phyloP scores from a whole-genome alignment of 2,329 filamentous ascomycete species.

The Colletotrichum liriopes region DNA sequence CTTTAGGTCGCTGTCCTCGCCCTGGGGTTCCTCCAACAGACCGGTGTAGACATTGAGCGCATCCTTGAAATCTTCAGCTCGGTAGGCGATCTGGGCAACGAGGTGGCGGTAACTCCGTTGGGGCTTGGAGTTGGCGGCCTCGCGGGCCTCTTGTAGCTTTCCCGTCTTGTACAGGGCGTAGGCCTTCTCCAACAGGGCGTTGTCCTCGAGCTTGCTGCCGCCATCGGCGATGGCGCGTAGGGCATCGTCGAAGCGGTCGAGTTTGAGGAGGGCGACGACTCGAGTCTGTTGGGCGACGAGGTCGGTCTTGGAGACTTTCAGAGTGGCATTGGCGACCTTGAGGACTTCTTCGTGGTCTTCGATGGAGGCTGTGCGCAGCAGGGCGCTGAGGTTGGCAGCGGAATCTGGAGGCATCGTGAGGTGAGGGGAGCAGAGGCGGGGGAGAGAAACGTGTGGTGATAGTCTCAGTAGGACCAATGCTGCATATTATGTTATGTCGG shows the following conservation, averaged over 20 bases:
- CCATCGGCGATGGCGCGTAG: slow-evolving; percentile 77
- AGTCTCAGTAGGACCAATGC: slow-evolving; percentile 8
- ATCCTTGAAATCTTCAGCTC: slow-evolving; percentile 80
- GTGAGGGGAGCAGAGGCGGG: slow-evolving; percentile 6
- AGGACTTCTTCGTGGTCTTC: slow-evolving; percentile 83
- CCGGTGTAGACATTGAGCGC: slow-evolving; percentile 75
- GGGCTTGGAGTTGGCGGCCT: slow-evolving; percentile 53
- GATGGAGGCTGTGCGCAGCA: slow-evolving; percentile 70
- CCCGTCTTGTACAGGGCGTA: slow-evolving; percentile 90
- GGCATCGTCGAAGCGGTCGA: slow-evolving; percentile 87
- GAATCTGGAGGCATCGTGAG: slow-evolving; percentile 59
- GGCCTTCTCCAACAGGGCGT: slow-evolving; percentile 78
- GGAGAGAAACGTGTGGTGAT: slow-evolving; percentile 9
- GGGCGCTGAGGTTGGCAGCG: slow-evolving; percentile 66
- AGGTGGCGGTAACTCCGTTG: slow-evolving; percentile 65
- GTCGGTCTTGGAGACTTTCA: slow-evolving; percentile 74
- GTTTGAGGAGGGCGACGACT: slow-evolving; percentile 82
- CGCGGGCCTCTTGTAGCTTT: slow-evolving; percentile 74
- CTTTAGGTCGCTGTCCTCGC: slow-evolving; percentile 79
- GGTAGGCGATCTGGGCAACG: slow-evolving; percentile 79
- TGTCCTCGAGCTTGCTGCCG: slow-evolving; percentile 72
- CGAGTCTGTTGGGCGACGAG: slow-evolving; percentile 77
- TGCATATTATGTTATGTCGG: slow-evolving; percentile 28
- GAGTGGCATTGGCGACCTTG: slow-evolving; percentile 72
- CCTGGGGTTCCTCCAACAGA: slow-evolving; percentile 64